Conservation (phyloP, 2,329 filamentous ascomycete species). For the Stromatinia cepivora region DNA sequence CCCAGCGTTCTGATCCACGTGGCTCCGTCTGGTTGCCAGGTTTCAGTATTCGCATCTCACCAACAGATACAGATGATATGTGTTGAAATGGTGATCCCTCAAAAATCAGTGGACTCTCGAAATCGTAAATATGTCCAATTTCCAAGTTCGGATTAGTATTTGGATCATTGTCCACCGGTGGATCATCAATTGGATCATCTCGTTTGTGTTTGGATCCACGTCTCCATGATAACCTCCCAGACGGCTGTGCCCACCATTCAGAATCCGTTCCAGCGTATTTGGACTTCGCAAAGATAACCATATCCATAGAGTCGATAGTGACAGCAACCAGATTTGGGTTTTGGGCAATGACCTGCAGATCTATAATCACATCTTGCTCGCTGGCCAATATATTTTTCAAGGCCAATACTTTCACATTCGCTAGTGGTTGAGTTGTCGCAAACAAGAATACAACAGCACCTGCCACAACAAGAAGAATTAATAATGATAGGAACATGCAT, state of each 20-base stretch:
- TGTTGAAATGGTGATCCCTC: conserved; percentile 86
- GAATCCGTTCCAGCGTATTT: conserved; percentile 73
- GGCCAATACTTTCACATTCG: conserved; percentile 72
- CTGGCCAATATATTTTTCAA: conserved; percentile 91
- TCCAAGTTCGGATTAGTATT: conserved; percentile 79
- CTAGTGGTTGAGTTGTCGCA: conserved; percentile 84
- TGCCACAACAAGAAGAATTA: conserved; percentile 79
- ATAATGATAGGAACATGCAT: conserved; percentile 78
- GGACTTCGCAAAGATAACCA: conserved; percentile 94
- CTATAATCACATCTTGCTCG: conserved; percentile 92
- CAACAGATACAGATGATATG: conserved; percentile 69
- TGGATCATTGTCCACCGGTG: conserved; percentile 57
- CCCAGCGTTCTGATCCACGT: conserved; percentile 84
- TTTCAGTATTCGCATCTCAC: conserved; percentile 76
- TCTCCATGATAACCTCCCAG: conserved; percentile 36
- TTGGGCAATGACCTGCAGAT: conserved; percentile 80
- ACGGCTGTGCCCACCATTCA: conserved; percentile 54
- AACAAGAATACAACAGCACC: conserved; percentile 87
- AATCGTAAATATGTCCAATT: conserved; percentile 82
- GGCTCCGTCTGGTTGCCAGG: conserved; percentile 86
- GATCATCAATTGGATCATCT: conserved; percentile 40
- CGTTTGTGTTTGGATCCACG: conserved; percentile 35
- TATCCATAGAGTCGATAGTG: conserved; percentile 79
- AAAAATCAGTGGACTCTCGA: conserved; percentile 86
- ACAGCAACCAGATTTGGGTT: conserved; percentile 94